Base-by-base conservation (phyloP, 495 filamentous ascomycete species). In the Aspergillus saccharolyticus region DNA sequence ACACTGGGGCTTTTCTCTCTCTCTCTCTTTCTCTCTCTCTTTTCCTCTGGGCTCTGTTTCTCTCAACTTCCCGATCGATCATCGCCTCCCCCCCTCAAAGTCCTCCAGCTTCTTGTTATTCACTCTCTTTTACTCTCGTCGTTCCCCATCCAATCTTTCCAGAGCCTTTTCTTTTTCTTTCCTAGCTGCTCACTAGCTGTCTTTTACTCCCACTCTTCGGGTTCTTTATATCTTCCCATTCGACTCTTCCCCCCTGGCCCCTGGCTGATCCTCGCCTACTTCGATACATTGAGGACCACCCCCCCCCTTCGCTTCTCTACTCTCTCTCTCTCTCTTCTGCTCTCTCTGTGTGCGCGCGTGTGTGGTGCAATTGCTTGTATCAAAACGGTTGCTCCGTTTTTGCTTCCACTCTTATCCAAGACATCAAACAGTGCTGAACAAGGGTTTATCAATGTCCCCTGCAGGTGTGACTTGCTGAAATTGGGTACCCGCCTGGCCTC, bases 401-500 rank as follows among this genome's bases (percentile, higher is more conserved):
- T 46, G 44, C 47, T 50, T 24, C 24, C 28, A 50, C 22, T 50
- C 3, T 28, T 24, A 28, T n/a, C 45, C 45, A 22, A 24, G 14
- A 49, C 15, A 24, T 25, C 20, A 24, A 21, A 16, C 10, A 22
- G 45, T 30, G 28, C 25, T 42, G 24, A 18, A 25, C 19, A 33
- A 25, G 15, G 44, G 20, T 48, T 33, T 42, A 47, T 46, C 50
- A 48, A 57, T 52, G 43, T 63, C 54, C 44, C 56, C 61, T 63
- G 61, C 61, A 59, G 56, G 61, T 56, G 53, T 56, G 53, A 56
- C 61, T 57, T 63, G 61, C 53, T 56, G 25, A 58, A 59, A 55
- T 63, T 59, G 61, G 61, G 61, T 63, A 63, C 60, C 52, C 48
- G 47, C 56, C 58, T 52, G 53, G 22, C 47, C 47, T 50, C 47